Evolutionary conservation across 1,139 yeast genomes (phyloP), one percentile per base, ranked within the genome.

Genomic region (Petasospora rhodanensis): DNA sequence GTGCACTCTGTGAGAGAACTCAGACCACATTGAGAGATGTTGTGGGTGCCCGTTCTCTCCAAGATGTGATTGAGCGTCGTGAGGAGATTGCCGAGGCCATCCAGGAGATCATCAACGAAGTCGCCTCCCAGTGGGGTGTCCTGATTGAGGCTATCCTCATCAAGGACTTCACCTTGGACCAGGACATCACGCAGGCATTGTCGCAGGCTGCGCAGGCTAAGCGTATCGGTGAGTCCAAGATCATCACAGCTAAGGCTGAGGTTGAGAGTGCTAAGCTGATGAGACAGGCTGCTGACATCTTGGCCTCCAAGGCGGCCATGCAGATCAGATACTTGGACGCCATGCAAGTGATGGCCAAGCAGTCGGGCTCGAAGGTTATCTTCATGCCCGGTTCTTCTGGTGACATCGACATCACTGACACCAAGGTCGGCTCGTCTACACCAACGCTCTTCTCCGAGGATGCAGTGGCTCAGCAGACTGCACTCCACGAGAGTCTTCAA

Each of bases 291-390:
- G 85, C 87, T 31, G 86, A 80, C 56, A 79, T 80, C 37, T 68
- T 80, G 52, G 82, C 84, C 22, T 76, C 84, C 26, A 77, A 78
- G 47, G 77, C 86, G 6, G 89, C 87, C 22, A 78, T 80, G 84
- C 87, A 80, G 62, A 80, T 80, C 53, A 66, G 89, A 56, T 80
- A 80, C 55, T 68, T 80, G 56, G 89, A 80, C 50, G 87, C 87
- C 11, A 76, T 80, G 75, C 85, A 79, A 58, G 66, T 65, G 40
- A 79, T 80, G 86, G 83, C 86, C 22, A 73, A 65, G 49, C 53
- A 69, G 26, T 64, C 84, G 3, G 70, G 72, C 37, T 62, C 83
- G 13, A 76, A 79, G 59, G 87, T 80, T 39, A 79, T 80, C 19
- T 80, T 80, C 58, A 80, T 80, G 86, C 87, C 89, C 9, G 55